Base-by-base conservation (phyloP, 2,329 filamentous ascomycete species). In the Coleophoma cylindrospora region DNA sequence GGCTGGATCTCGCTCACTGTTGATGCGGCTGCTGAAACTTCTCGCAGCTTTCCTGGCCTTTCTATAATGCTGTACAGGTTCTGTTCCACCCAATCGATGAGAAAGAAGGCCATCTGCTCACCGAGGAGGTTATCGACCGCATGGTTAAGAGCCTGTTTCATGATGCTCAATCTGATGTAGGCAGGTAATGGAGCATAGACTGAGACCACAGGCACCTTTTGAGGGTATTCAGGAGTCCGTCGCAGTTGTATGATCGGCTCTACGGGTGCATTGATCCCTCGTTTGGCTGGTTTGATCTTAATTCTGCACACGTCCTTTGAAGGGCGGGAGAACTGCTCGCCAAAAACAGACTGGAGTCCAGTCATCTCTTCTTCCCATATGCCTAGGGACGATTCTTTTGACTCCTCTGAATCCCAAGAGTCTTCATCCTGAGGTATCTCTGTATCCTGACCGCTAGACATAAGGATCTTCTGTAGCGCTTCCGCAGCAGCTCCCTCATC, bases 21-120 rank as follows among this genome's bases (percentile, higher is more conserved):
- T 2, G 85, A 85, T 2, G 86, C 81, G 4, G 89, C 89, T 12
- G 88, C 82, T 1, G 91, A 88, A 37, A 97, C 89, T 49, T 95
- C 91, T 37, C 87, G 80, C 37, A 99, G 75, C 55, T 81, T 86
- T 2, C 92, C 94, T 0, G 94, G 94, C 51, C 86, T 81, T 54
- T 91, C 84, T 48, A 96, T 85, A 50, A 97, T 89, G n/a, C 70
- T 70, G 51, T 89, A 86, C 54, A 95, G 83, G 57, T 91, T 85
- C 55, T 87, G 82, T 65, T 97, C 91, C 4, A 97, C 71, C 91
- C 92, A 97, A 68, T 96, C 91, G 47, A 92, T 79, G 12, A 95
- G 77, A 57, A 89, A 89, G 68, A 91, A 97, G 12, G 96, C 80
- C 86, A 95, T 96, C 37, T 90, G 88, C 63, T 95, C 90, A 21